These are phyloP conservation scores for Ascocoryne sarcoides DNA, from an alignment of 2,329 filamentous ascomycete genomes.

Conservation along the genomic window DNA sequence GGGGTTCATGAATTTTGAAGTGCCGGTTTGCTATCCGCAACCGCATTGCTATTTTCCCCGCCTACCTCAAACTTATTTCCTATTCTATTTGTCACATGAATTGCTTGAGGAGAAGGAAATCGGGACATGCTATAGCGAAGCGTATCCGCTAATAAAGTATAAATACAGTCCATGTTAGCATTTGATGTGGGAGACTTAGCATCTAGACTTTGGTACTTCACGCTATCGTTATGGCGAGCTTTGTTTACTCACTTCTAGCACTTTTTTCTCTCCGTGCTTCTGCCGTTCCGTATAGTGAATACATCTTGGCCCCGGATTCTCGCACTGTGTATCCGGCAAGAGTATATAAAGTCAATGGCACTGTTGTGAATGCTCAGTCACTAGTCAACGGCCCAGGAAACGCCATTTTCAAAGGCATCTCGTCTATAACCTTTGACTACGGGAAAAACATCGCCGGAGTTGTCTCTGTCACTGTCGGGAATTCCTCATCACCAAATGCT, in stretches of 20 bases:
- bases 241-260: neutral
- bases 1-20: too few species aligned
- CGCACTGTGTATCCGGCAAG: conserved; percentile 22
- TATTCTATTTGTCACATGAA: too few species aligned
- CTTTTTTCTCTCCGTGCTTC: neutral
- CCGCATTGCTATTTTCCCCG: too few species aligned
- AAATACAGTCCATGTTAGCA: too few species aligned
- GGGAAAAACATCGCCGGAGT: conserved; percentile 32
- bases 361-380: conserved; percentile 20
- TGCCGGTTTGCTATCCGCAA: too few species aligned
- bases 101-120: too few species aligned
- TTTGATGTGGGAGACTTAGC: too few species aligned
- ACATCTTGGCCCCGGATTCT: conserved; percentile 28
- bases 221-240: too few species aligned
- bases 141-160: too few species aligned
- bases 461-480: conserved; percentile 28
- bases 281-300: conserved; percentile 26
- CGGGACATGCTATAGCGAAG: too few species aligned
- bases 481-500: conserved; percentile 18
- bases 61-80: too few species aligned
- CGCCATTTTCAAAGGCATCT: conserved; percentile 21
- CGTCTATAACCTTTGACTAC: conserved; percentile 33
- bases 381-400: conserved; percentile 4
- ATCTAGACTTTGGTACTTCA: too few species aligned
- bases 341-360: conserved; percentile 26